Percentiles rank a stretch among this genome's conserved stretches.
Conservation (phyloP, 495 filamentous ascomycete genomes). For the Lentithecium fluviatile region DNA sequence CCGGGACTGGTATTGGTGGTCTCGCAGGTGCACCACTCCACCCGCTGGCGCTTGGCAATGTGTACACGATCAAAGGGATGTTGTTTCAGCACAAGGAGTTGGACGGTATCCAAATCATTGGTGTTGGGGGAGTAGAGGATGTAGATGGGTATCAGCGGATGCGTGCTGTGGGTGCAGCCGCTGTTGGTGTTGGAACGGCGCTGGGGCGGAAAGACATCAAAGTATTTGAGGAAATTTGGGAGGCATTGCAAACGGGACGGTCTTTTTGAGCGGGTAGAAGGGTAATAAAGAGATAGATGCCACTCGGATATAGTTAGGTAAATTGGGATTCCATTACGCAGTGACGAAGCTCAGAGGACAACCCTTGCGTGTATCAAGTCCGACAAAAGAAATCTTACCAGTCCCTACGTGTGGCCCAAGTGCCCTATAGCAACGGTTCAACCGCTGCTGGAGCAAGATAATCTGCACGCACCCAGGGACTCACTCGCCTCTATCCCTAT, state of each 20-base stretch:
- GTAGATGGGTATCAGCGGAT: slow-evolving; percentile 59
- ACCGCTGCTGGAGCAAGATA: too few relatives aligned
- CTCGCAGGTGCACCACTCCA: slow-evolving; percentile 67
- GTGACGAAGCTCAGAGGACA: too few relatives aligned
- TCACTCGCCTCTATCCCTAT: neutral
- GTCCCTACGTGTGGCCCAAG: too few relatives aligned
- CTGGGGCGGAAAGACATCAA: slow-evolving; percentile 58
- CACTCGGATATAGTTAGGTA: too few relatives aligned
- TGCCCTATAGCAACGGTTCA: too few relatives aligned
- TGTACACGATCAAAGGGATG: slow-evolving; percentile 56
- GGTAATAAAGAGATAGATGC: too few relatives aligned
- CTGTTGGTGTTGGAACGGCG: slow-evolving; percentile 64
- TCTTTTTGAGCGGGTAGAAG: neutral
- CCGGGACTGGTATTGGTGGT: slow-evolving; percentile 59
- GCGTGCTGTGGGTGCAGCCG: slow-evolving; percentile 59
- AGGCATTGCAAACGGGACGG: slow-evolving; percentile 4
- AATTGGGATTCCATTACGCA: too few relatives aligned
- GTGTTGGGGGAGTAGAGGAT: slow-evolving; percentile 66
- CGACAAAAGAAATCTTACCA: neutral
- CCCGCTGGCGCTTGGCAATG: slow-evolving; percentile 72
- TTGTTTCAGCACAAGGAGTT: slow-evolving; percentile 51
- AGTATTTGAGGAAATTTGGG: slow-evolving; percentile 58
- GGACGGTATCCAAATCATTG: slow-evolving; percentile 56
- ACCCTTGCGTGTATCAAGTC: too few relatives aligned
- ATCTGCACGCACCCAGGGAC: neutral